phyloP scores from a whole-genome alignment of 805 yeast genomes.

The Yamadazyma olivae region DNA sequence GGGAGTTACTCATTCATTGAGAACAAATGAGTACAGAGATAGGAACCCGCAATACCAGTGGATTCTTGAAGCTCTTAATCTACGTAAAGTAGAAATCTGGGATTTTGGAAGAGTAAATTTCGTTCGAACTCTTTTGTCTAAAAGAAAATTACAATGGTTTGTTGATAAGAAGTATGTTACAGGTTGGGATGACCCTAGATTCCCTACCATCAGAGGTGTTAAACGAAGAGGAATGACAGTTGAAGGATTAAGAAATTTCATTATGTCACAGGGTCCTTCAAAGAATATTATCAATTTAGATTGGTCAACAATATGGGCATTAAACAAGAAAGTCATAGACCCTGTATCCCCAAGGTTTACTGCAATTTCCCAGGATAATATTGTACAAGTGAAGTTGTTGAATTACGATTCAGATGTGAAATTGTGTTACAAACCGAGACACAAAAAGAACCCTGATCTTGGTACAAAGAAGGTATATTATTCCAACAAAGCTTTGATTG shows the following conservation, averaged over 20 bases:
- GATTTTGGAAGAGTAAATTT: conserved; percentile 96
- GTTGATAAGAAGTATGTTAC: too few relatives aligned
- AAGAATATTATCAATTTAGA: conserved; percentile 89
- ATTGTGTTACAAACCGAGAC: conserved; percentile 74
- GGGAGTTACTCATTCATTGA: conserved; percentile 91
- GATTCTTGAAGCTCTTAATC: conserved; percentile 72
- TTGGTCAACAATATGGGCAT: conserved; percentile 93
- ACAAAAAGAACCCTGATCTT: conserved; percentile 84
- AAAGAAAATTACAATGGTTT: conserved; percentile 96
- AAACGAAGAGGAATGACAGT: conserved; percentile 98
- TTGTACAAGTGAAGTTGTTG: conserved; percentile 57
- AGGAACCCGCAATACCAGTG: conserved; percentile 94
- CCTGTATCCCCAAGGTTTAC: conserved; percentile 91
- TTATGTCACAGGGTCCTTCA: conserved; percentile 91
- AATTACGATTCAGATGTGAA: conserved; percentile 59
- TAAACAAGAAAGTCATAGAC: conserved; percentile 90
- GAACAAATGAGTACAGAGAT: conserved; percentile 95
- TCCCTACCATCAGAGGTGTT: conserved; percentile 97
- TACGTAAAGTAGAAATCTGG: conserved; percentile 92
- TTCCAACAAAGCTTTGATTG: conserved; percentile 59
- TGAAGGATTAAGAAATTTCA: conserved; percentile 87
- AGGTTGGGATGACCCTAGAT: conserved; percentile 96
- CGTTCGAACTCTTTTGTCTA: conserved; percentile 81
- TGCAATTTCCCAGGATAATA: conserved; percentile 58
- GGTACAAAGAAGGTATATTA: conserved; percentile 74